Percentiles rank a stretch among this genome's conserved stretches.
Evolutionary conservation across 768 basidiomycete genomes (phyloP).

Genomic region (Megacollybia marginata): DNA sequence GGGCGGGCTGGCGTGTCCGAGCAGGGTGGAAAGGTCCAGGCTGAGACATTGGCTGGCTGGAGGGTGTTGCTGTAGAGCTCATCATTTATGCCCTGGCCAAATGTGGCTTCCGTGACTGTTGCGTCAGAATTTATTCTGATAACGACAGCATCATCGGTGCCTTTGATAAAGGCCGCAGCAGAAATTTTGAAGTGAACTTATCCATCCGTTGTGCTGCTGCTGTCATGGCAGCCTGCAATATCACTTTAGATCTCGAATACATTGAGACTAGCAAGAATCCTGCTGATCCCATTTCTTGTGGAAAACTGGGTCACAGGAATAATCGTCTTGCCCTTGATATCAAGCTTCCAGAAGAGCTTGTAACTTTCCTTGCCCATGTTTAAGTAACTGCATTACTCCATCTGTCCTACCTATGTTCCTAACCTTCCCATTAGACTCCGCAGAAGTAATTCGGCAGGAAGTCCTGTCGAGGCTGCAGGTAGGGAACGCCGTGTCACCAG

Average conservation of each 20-base stretch:
- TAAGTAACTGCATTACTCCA: slow-evolving; percentile 1
- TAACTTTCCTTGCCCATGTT: neutral
- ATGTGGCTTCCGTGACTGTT: slow-evolving; percentile 6
- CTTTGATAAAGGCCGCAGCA: too few relatives aligned
- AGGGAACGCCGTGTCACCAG: neutral
- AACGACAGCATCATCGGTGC: slow-evolving; percentile 28
- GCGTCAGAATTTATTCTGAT: slow-evolving; percentile 24
- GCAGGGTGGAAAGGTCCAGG: slow-evolving; percentile 8
- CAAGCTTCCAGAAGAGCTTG: slow-evolving; percentile 1
- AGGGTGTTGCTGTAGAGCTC: slow-evolving; percentile 14
- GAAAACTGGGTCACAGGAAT: neutral
- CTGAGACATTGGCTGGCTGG: too few relatives aligned
- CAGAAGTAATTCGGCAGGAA: too few relatives aligned
- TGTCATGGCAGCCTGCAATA: slow-evolving; percentile 2
- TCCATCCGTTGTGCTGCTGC: slow-evolving; percentile 6
- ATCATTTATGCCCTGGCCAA: slow-evolving; percentile 1
- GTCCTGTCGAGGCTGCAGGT: neutral
- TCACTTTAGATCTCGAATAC: slow-evolving; percentile 6
- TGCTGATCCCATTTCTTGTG: slow-evolving; percentile 15
- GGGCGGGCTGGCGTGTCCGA: slow-evolving; percentile 19
- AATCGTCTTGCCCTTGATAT: slow-evolving; percentile 1
- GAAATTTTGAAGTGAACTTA: slow-evolving; percentile 11
- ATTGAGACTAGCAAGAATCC: slow-evolving; percentile 10
- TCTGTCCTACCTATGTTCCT: neutral
- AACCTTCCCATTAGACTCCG: neutral